These are phyloP conservation scores for Botrytis sinoallii DNA, from an alignment of 2,329 filamentous ascomycete species.

Conservation along the genomic window DNA sequence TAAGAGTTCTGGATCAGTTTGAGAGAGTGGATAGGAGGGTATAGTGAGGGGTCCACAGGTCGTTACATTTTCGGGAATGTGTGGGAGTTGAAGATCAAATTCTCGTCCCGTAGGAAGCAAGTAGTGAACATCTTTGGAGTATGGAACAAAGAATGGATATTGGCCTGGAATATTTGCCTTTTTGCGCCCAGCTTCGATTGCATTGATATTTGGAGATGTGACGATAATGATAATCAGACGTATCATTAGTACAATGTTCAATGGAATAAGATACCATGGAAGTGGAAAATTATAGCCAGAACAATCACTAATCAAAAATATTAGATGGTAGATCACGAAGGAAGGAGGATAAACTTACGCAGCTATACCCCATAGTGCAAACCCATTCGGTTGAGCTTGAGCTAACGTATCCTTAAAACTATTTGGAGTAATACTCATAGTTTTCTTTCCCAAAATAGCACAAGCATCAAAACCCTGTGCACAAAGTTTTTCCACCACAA, in stretches of 20 bases:
- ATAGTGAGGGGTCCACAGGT: constrained; percentile 49
- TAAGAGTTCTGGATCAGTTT: constrained; percentile 43
- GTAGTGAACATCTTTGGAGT: constrained; percentile 35
- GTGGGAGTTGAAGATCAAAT: constrained; percentile 42
- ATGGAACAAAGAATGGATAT: constrained; percentile 34
- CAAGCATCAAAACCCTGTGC: constrained; percentile 45
- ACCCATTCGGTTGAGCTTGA: constrained; percentile 41
- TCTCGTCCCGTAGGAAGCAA: constrained; percentile 28
- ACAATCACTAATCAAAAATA: background rate
- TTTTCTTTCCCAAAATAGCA: constrained; percentile 38
- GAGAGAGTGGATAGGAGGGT: constrained; percentile 35
- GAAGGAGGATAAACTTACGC: constrained; percentile 35
- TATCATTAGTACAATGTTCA: constrained; percentile 43
- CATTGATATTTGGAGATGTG: constrained; percentile 26
- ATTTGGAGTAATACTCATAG: constrained; percentile 45
- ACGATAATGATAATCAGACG: constrained; percentile 29
- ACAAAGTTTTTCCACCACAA: constrained; percentile 46
- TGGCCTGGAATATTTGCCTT: constrained; percentile 29
- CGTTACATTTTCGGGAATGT: constrained; percentile 43
- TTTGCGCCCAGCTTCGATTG: constrained; percentile 33
- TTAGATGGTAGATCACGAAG: background rate
- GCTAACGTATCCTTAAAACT: constrained; percentile 43
- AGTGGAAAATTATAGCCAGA: constrained; percentile 48
- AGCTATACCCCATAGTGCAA: constrained; percentile 41
- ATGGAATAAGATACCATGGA: constrained; percentile 43